Conservation (phyloP, 139 green algal genomes). For the Mychonastes homosphaera region DNA sequence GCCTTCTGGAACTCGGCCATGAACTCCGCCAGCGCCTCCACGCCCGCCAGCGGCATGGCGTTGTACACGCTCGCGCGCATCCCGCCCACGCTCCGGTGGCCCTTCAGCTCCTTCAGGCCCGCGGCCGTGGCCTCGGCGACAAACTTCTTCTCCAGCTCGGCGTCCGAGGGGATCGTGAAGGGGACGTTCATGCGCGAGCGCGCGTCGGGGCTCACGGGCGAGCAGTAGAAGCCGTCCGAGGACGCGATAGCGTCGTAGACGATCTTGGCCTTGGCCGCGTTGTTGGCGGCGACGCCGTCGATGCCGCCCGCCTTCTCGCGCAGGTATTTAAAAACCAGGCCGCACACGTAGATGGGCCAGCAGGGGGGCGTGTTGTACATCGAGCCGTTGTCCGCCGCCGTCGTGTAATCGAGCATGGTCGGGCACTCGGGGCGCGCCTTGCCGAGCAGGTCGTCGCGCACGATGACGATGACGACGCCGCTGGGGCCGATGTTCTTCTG, state of each 20-base stretch:
- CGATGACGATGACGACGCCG: conserved; percentile 91
- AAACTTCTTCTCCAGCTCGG: conserved; percentile 36
- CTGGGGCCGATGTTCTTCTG: conserved; percentile 98
- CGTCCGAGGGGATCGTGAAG: conserved; percentile 85
- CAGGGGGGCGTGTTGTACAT: conserved; percentile 99
- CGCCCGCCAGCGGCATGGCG: conserved; percentile 88
- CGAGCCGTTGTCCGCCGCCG: conserved; percentile 73
- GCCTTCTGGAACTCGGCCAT: conserved; percentile 62
- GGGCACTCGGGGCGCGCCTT: conserved; percentile 59
- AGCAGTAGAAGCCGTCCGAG: conserved; percentile 82
- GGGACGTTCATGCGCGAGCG: conserved; percentile 97
- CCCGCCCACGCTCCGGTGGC: conserved; percentile 92
- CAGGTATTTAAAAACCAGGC: conserved; percentile 93
- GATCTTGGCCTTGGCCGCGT: conserved; percentile 56
- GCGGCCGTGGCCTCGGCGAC: conserved; percentile 17
- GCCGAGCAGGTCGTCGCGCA: conserved; percentile 91
- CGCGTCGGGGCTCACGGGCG: conserved; percentile 66
- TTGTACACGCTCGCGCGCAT: conserved; percentile 99
- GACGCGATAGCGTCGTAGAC: conserved; percentile 85
- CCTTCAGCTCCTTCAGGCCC: conserved; percentile 80
- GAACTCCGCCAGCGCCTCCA: conserved; percentile 72
- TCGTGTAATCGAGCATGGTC: conserved; percentile 90
- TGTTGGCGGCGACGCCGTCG: conserved; percentile 5
- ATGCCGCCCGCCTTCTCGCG: conserved; percentile 37
- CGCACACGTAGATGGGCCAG: conserved; percentile 96